Evolutionary conservation across 345 rosid species (phyloP), one percentile per base, ranked within the genome.

Genomic region (Eucalyptus tenuipes): DNA sequence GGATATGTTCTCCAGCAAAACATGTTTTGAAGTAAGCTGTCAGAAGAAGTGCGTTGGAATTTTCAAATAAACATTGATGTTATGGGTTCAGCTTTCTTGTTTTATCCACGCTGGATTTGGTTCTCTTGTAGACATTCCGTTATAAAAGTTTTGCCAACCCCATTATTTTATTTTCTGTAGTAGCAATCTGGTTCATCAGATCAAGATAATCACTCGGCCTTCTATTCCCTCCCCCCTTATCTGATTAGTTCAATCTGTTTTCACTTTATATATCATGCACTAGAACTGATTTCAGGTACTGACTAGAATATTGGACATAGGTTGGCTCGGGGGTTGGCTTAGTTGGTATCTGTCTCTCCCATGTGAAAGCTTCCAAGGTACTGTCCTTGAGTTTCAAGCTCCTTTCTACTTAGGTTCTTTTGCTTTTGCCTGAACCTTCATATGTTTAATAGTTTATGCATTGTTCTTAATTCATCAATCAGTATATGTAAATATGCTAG

Each of bases 321-420:
- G 95, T 97, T 88, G 99, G 99, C 91, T 96, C 97, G 29, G 99
- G 99, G 89, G 99, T 94, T 92, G 99, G 98, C 61, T 87, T 95
- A 93, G 95, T 95, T 80, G 98, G 98, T 89, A 90, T 96, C 87
- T 96, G 96, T 80, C 99, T 97, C 55, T 92, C 96, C 64, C 97
- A 94, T 87, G 94, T 95, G 40, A 95, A 94, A 88, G 98, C 98
- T 81, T 79, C 40, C 49, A 80, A 53, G n/a, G 53, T 29, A 49
- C 9, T 13, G 24, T 40, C 29, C 55, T 79, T 64, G 25, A 49
- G 59, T 5, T 15, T 81, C 37, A 50, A 85, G 42, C 57, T 31
- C 7, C 50, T n/a, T 85, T 85, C 37, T 85, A 2, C 7, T 53
- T n/a, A 14, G 22, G 50, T 49, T n/a, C 4, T 50, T 68, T 33